Percentiles rank a stretch among this genome's conserved stretches.
Conservation (phyloP, 1,284 basidiomycete genomes). For the Vanrija pseudolonga region DNA sequence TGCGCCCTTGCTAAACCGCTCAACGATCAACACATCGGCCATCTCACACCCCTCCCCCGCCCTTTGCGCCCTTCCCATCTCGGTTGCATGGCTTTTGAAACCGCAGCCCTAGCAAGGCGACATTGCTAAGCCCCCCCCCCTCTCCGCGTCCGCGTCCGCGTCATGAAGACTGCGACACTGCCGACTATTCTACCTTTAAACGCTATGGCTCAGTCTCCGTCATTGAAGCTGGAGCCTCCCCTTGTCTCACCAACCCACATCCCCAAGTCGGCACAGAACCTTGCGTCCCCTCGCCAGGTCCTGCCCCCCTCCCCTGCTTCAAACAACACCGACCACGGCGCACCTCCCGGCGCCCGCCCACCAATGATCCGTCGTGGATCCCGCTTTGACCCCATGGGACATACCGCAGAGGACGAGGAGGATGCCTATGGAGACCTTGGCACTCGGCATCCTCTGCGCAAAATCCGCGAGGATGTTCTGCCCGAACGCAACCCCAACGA, state of each 20-base stretch:
- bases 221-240: neutral
- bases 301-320: neutral
- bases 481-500: constrained; percentile 10
- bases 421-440: constrained; percentile 39
- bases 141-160: too few relatives aligned
- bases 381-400: constrained; percentile 42
- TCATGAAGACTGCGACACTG: neutral
- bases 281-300: neutral
- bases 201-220: constrained; percentile 2
- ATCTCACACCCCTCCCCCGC: too few relatives aligned
- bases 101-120: too few relatives aligned
- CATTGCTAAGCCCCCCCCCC: too few relatives aligned
- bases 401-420: constrained; percentile 30
- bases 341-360: constrained; percentile 16
- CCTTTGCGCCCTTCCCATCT: too few relatives aligned
- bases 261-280: neutral
- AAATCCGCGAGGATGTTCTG: constrained; percentile 31
- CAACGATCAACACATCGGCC: too few relatives aligned
- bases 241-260: neutral
- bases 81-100: too few relatives aligned
- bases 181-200: neutral
- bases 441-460: constrained; percentile 35
- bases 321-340: too few relatives aligned
- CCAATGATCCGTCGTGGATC: constrained; percentile 24
- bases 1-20: too few relatives aligned